Evolutionary conservation across 768 basidiomycete genomes (phyloP).

Genomic region (Stropharia rugosoannulata): DNA sequence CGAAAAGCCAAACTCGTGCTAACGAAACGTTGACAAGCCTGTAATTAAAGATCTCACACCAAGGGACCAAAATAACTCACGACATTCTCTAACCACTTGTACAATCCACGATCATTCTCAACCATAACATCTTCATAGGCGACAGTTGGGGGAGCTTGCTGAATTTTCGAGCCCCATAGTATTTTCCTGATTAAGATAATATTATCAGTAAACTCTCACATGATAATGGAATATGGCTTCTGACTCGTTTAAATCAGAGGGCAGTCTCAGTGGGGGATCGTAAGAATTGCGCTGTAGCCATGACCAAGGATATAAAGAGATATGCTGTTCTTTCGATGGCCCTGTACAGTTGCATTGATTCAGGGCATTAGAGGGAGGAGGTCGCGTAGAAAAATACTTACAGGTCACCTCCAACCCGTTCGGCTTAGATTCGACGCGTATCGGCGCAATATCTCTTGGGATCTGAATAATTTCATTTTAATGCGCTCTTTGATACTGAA

Average conservation of each 20-base stretch:
- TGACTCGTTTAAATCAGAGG: slow-evolving; percentile 40
- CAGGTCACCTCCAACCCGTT: slow-evolving; percentile 78
- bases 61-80: slow-evolving; percentile 41
- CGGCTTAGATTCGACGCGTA: slow-evolving; percentile 48
- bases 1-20: slow-evolving; percentile 90
- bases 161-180: slow-evolving; percentile 81
- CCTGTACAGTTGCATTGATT: slow-evolving; percentile 30
- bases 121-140: slow-evolving; percentile 74
- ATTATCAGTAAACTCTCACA: neutral
- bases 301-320: slow-evolving; percentile 85
- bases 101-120: slow-evolving; percentile 60
- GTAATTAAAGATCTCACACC: neutral
- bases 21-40: neutral
- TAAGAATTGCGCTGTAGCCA: slow-evolving; percentile 83
- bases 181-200: slow-evolving; percentile 46
- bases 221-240: slow-evolving; percentile 17
- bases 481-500: neutral
- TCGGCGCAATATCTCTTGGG: slow-evolving; percentile 68
- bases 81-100: slow-evolving; percentile 79
- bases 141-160: slow-evolving; percentile 71
- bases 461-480: slow-evolving; percentile 48
- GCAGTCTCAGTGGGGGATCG: slow-evolving; percentile 56
- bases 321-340: slow-evolving; percentile 60
- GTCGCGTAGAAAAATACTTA: slow-evolving; percentile 32
- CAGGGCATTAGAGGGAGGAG: neutral